Percentiles rank a stretch among this genome's conserved stretches.
Conservation (phyloP, 352 stramenopile species). For the Globisporangium orthogonon region DNA sequence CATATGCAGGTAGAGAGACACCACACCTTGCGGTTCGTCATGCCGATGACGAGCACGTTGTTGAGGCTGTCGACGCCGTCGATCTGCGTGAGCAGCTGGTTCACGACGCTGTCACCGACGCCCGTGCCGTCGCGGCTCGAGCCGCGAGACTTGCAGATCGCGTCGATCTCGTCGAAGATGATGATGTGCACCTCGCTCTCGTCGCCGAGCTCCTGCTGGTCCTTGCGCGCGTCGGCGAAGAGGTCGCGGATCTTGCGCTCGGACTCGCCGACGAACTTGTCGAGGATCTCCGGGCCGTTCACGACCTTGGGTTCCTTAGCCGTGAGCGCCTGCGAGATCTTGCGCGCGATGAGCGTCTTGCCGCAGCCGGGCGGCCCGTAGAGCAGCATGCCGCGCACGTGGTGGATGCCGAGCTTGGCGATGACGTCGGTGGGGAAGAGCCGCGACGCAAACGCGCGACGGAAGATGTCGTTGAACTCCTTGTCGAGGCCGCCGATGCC, state of each 20-base stretch:
- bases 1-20: neutral
- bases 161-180: slow-evolving; percentile 99
- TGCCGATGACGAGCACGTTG: slow-evolving; percentile 99
- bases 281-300: slow-evolving; percentile 98
- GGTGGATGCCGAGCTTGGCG: slow-evolving; percentile 97
- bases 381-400: slow-evolving; percentile 93
- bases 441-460: slow-evolving; percentile 96
- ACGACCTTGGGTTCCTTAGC: slow-evolving; percentile 96
- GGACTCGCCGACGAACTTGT: slow-evolving; percentile 98
- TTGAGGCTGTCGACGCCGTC: slow-evolving; percentile 99
- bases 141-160: slow-evolving; percentile 97
- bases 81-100: slow-evolving; percentile 99
- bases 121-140: slow-evolving; percentile 91
- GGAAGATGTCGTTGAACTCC: slow-evolving; percentile 99
- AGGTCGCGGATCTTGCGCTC: slow-evolving; percentile 99
- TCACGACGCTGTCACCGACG: slow-evolving; percentile 97
- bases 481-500: slow-evolving; percentile 98
- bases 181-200: slow-evolving; percentile 99
- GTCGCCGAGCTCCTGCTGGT: slow-evolving; percentile 91
- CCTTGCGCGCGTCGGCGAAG: slow-evolving; percentile 92
- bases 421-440: slow-evolving; percentile 96
- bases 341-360: slow-evolving; percentile 98
- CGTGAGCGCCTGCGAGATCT: slow-evolving; percentile 97
- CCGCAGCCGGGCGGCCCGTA: slow-evolving; percentile 86
- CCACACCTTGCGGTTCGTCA: slow-evolving; percentile 98